These are phyloP conservation scores for Nicotiana otophora DNA, from an alignment of 257 asterid species.

Conservation along the genomic window DNA sequence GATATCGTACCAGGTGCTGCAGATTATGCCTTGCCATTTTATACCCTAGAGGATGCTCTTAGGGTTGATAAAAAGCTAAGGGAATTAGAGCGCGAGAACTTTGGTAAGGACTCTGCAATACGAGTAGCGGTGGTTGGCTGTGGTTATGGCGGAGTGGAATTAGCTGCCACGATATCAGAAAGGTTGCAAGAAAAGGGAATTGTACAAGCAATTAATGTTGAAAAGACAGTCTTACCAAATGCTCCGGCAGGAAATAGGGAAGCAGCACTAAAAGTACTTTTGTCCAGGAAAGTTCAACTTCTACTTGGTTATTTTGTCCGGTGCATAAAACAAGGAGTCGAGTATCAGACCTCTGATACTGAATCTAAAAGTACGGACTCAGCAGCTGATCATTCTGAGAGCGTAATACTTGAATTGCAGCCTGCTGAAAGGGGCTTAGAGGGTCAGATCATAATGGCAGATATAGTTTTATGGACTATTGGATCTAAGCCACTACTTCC, in stretches of 20 bases:
- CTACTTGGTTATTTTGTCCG: conserved; percentile 77
- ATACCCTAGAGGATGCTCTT: conserved; percentile 88
- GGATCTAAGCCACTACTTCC: conserved; percentile 84
- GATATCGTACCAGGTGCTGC: conserved; percentile 85
- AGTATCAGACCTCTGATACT: conserved; percentile 20
- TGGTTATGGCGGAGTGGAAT: conserved; percentile 92
- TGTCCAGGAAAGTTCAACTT: conserved; percentile 82
- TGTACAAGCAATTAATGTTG: conserved; percentile 80
- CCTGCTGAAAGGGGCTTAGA: conserved; percentile 61
- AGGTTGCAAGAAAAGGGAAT: conserved; percentile 71
- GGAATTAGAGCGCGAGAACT: conserved; percentile 62
- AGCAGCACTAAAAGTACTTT: conserved; percentile 76
- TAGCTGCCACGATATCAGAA: conserved; percentile 92
- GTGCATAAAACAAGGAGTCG: conserved; percentile 44
- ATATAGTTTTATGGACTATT: conserved; percentile 88
- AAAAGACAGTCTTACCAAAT: conserved; percentile 56
- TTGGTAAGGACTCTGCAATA: conserved; percentile 61
- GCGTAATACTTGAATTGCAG: conserved; percentile 66
- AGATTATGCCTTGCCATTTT: conserved; percentile 84
- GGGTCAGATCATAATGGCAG: conserved; percentile 54
- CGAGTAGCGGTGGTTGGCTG: conserved; percentile 89
- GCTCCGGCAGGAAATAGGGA: conserved; percentile 92
- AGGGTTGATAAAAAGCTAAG: conserved; percentile 65
- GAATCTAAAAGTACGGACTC: conserved; percentile 21
- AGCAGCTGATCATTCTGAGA: conserved; percentile 30